phyloP scores from a whole-genome alignment of 371 early-diverging fungal species.

The Actinomortierella ambigua region DNA sequence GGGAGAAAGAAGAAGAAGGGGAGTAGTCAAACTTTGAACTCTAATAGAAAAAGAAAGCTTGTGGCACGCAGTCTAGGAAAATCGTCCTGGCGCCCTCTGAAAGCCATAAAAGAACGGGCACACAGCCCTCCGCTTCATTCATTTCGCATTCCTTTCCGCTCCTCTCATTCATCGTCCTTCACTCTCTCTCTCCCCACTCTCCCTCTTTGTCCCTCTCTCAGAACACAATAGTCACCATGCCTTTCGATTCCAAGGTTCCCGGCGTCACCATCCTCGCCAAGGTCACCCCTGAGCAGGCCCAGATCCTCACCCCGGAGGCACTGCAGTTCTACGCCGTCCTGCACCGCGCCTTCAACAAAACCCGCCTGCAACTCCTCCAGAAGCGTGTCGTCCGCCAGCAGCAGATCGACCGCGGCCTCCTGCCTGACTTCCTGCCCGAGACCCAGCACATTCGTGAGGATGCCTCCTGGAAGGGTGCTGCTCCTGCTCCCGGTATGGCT shows the following conservation, averaged over 20 bases:
- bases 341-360: constrained; percentile 86
- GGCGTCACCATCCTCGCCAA: constrained; percentile 72
- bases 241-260: constrained; percentile 53
- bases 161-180: constrained; percentile 9
- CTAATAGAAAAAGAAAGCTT: no score
- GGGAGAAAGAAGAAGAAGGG: no score
- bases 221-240: constrained; percentile 14
- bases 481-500: constrained; percentile 88
- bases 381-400: constrained; percentile 77
- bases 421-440: constrained; percentile 92
- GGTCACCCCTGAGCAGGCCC: constrained; percentile 61
- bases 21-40: no score
- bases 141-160: constrained; percentile 1
- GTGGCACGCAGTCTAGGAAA: no score
- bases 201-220: constrained; percentile 10
- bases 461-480: constrained; percentile 86
- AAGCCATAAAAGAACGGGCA: constrained; percentile 7
- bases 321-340: constrained; percentile 83
- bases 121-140: constrained; percentile 1
- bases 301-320: constrained; percentile 81
- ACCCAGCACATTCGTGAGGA: constrained; percentile 90
- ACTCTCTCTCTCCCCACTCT: constrained; percentile 10
- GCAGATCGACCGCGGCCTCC: constrained; percentile 76
- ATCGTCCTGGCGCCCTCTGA: background rate
- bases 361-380: constrained; percentile 80